Conservation (phyloP, 1,139 yeast species). For the Kodamaea anthophila region DNA sequence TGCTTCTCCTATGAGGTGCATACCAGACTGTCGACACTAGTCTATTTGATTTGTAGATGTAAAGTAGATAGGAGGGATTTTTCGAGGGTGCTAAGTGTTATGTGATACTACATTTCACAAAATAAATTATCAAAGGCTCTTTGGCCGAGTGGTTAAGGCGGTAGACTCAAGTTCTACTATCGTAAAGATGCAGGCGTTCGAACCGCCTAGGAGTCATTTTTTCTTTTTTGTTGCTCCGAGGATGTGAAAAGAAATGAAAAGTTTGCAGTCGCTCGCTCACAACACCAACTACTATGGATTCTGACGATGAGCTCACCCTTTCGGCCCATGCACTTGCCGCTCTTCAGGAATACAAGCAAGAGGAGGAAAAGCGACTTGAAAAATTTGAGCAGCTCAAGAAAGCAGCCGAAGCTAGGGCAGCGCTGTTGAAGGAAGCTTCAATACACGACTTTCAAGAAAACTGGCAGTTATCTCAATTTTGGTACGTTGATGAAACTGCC, state of each 20-base stretch:
- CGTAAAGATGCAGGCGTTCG: slow-evolving; percentile 9
- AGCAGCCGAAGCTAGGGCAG: slow-evolving; percentile 50
- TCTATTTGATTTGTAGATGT: too few relatives aligned
- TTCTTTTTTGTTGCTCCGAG: slow-evolving; percentile 1
- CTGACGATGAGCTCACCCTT: slow-evolving; percentile 41
- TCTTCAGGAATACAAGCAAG: slow-evolving; percentile 60
- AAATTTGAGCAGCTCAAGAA: slow-evolving; percentile 53
- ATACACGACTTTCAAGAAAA: slow-evolving; percentile 78
- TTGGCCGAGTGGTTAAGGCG: slow-evolving; percentile 9
- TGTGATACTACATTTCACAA: background rate
- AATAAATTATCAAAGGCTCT: slow-evolving; percentile 4
- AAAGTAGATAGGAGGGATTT: too few relatives aligned
- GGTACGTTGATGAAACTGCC: slow-evolving; percentile 78
- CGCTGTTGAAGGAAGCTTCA: slow-evolving; percentile 21
- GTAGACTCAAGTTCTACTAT: slow-evolving; percentile 9
- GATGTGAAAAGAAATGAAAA: background rate
- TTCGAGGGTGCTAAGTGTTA: too few relatives aligned
- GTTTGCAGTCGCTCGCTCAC: background rate
- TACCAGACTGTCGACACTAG: too few relatives aligned
- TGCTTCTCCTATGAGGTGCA: too few relatives aligned
- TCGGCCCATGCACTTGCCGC: slow-evolving; percentile 77
- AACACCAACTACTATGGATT: slow-evolving; percentile 18
- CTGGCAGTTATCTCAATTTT: slow-evolving; percentile 91
- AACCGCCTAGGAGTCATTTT: slow-evolving; percentile 8
- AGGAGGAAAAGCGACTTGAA: slow-evolving; percentile 55